Evolutionary conservation across 306 rosid species (phyloP).

Genomic region (Pyrus communis): DNA sequence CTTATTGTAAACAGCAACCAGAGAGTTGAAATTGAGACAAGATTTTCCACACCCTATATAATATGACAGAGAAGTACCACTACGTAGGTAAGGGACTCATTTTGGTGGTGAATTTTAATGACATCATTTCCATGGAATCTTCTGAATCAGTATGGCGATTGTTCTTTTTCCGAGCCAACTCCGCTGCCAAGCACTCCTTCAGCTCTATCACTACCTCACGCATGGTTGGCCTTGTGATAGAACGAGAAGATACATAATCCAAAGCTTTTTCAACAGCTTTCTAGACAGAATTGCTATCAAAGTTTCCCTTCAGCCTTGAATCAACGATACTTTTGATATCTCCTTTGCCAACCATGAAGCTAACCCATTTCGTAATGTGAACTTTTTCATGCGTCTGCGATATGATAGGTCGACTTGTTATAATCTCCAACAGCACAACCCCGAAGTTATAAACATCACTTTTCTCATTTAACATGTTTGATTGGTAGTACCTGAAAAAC

Average conservation of each 20-base stretch:
- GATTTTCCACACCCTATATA: not conserved
- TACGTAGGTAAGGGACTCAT: not conserved
- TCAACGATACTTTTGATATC: slow-evolving; percentile 33
- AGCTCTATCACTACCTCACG: slow-evolving; percentile 32
- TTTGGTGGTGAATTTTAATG: not conserved
- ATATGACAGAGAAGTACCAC: not conserved
- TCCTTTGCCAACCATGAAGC: slow-evolving; percentile 22
- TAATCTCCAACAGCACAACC: slow-evolving; percentile 39
- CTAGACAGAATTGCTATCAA: slow-evolving; percentile 24
- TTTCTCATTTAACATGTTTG: slow-evolving; percentile 40
- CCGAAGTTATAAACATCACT: slow-evolving; percentile 59
- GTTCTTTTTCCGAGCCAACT: not conserved
- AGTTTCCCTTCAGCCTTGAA: slow-evolving; percentile 27
- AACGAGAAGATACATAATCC: slow-evolving; percentile 26
- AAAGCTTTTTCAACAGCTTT: slow-evolving; percentile 42
- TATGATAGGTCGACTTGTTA: slow-evolving; percentile 33
- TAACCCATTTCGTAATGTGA: slow-evolving; percentile 37
- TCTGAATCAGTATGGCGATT: not conserved
- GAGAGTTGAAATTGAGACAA: not conserved
- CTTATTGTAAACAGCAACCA: too few species aligned
- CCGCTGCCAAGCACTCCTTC: slow-evolving; percentile 34
- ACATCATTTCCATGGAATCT: not conserved
- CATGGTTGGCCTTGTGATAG: slow-evolving; percentile 43
- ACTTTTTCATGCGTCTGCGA: slow-evolving; percentile 1
- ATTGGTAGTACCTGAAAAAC: slow-evolving; percentile 22